Evolutionary conservation across 306 rosid genomes (phyloP).

Genomic region (Malus sieversii): DNA sequence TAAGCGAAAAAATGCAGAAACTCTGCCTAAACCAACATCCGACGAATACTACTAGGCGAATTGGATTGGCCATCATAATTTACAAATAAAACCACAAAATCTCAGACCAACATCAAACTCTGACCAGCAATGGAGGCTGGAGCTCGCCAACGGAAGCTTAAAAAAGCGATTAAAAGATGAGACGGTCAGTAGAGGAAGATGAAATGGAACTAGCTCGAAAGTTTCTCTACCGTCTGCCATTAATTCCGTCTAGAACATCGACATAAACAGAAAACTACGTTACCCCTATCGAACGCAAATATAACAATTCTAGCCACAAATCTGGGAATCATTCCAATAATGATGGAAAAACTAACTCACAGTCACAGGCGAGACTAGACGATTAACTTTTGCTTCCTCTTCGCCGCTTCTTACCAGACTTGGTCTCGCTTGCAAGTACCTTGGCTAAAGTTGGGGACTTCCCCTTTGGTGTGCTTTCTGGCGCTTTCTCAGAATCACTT

Average conservation of each 20-base stretch:
- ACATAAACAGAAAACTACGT: slow-evolving; percentile 12
- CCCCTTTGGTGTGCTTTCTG: slow-evolving; percentile 35
- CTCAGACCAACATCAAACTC: background rate
- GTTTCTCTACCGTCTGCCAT: slow-evolving; percentile 23
- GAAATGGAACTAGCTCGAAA: slow-evolving; percentile 17
- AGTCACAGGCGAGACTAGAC: background rate
- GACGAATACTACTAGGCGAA: background rate
- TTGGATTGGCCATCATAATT: background rate
- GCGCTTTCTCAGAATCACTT: slow-evolving; percentile 20
- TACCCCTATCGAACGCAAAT: slow-evolving; percentile 26
- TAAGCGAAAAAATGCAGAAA: too few species aligned
- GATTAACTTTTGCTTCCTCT: slow-evolving; percentile 40
- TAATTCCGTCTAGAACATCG: slow-evolving; percentile 29
- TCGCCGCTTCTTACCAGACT: slow-evolving; percentile 69
- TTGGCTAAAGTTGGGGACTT: slow-evolving; percentile 45
- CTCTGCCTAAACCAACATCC: too few species aligned
- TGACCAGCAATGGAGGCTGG: background rate
- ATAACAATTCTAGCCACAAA: slow-evolving; percentile 36
- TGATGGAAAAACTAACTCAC: slow-evolving; percentile 24
- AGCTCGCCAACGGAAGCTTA: background rate
- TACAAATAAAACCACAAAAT: background rate
- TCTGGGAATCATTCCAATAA: slow-evolving; percentile 24
- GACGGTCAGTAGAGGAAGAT: background rate
- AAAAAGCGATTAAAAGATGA: background rate
- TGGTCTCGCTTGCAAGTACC: slow-evolving; percentile 36